These are phyloP conservation scores for Russula vinacea DNA, from an alignment of 768 basidiomycete species.

Conservation along the genomic window DNA sequence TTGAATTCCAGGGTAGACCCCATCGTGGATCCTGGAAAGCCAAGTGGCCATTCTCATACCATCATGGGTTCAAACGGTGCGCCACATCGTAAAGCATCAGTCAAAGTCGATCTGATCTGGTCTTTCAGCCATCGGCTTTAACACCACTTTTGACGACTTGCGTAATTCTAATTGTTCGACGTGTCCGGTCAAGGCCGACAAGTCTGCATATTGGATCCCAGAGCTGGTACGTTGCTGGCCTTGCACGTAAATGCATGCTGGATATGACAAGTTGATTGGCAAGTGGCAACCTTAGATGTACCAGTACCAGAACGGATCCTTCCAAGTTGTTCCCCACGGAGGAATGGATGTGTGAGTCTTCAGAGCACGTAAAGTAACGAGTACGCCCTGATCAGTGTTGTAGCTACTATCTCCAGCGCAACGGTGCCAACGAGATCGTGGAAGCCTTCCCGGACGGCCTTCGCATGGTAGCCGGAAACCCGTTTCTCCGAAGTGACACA, in stretches of 20 bases:
- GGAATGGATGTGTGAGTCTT: constrained; percentile 28
- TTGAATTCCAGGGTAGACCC: constrained; percentile 25
- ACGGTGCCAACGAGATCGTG: not conserved
- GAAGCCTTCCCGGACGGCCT: constrained; percentile 31
- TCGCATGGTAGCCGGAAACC: constrained; percentile 33
- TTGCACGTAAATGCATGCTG: not conserved
- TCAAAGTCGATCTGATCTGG: constrained; percentile 1
- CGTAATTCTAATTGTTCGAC: constrained; percentile 22
- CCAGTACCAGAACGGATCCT: constrained; percentile 9
- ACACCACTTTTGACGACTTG: constrained; percentile 17
- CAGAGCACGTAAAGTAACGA: not conserved
- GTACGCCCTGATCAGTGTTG: not conserved
- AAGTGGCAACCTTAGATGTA: constrained; percentile 23
- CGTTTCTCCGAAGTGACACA: constrained; percentile 33
- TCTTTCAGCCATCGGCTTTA: constrained; percentile 16
- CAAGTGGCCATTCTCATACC: constrained; percentile 22
- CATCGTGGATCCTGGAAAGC: constrained; percentile 10
- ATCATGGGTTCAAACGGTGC: constrained; percentile 26
- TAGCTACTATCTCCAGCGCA: constrained; percentile 29
- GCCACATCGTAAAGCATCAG: not conserved
- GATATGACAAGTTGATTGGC: constrained; percentile 5
- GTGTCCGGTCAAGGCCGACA: constrained; percentile 26
- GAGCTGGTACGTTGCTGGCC: constrained; percentile 9
- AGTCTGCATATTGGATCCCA: constrained; percentile 27
- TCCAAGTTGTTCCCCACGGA: constrained; percentile 17